Evolutionary conservation across 2,329 filamentous ascomycete species (phyloP), one percentile per base, ranked within the genome.

Genomic region (Fusarium brachygibbosum): DNA sequence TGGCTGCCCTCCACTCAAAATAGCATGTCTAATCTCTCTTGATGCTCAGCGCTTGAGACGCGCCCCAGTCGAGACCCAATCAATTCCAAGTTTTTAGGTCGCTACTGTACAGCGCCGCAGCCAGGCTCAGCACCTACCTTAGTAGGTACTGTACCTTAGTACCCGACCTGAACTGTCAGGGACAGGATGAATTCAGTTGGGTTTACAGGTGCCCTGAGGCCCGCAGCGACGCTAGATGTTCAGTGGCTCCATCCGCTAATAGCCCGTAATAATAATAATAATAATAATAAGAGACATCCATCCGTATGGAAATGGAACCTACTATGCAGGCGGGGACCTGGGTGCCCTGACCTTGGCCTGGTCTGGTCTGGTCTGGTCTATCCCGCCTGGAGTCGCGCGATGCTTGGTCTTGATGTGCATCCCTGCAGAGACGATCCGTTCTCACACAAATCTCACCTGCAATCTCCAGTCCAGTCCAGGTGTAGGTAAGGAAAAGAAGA

Each of bases 351-450:
- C 59, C 38, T 54, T 35, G 38, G 10, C 25, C 25, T 42, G 50
- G n/a, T 55, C 41, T 48, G 48, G 48, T 37, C 48, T 48, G 51
- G 19, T 21, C 35, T 52, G 49, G 49, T 38, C 48, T 34, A 51
- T 60, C 41, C 32, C 54, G 42, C 21, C 48, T 70, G 63, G 68
- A 68, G 64, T 63, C 51, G 54, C 51, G 45, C 54, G n/a, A 42
- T 49, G 48, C 48, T 40, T 49, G 57, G 58, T 53, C 68, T 73
- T 72, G 71, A 68, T 72, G 66, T 57, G 35, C 63, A 77, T 75
- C 76, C 76, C 76, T 77, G 76, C 76, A 76, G 69, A 73, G 75
- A 69, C 76, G 76, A 78, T 77, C 76, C 72, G 69, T 71, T 66
- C 67, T 72, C 73, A 69, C 56, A 69, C 69, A 76, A 74, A 75